Base-by-base conservation (phyloP, 2,329 filamentous ascomycete species). In the Coniella lustricola region DNA sequence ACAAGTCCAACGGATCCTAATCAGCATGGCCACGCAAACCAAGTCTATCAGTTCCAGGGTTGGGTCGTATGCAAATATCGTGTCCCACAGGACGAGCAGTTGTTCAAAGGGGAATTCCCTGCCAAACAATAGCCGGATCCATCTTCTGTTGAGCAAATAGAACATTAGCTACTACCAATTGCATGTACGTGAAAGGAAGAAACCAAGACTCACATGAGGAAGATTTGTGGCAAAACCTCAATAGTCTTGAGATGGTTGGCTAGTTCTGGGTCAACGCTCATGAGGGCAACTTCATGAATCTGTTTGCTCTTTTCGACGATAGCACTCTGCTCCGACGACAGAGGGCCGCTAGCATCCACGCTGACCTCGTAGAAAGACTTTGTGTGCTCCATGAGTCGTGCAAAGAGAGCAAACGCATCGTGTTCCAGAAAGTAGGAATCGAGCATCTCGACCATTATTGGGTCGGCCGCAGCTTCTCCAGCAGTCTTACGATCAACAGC, bases 151-250 rank as follows among this genome's bases (percentile, higher is more conserved):
- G 7, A 22, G 33, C n/a, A n/a, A 2, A 4, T 1, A 13, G 33
- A 8, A 31, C 10, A 33, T 44, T 37, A 8, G 34, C 29, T 31
- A 9, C 20, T 17, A 33, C 25, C 9, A 25, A 4, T 13, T 14
- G n/a, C 4, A 16, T 9, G 3, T 16, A 9, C 13, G 36, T 7
- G 22, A 31, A 46, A 59, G 16, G 54, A 52, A 48, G 37, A 39
- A 4, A 21, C 10, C 21, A 8, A 17, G 12, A 63, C 75, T 64
- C 68, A 93, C 87, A 97, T 94, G 20, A 97, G 71, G 61, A 97
- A 98, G 44, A 98, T 91, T 59, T 98, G 93, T 1, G 93, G 93
- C n/a, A 96, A 70, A 53, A 98, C 83, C 52, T 96, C 91, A 40
- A 96, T 83, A 51, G 81, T 78, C 50, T 82, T 83, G 16, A 98